These are phyloP conservation scores for Pyrenophora seminiperda DNA, from an alignment of 2,329 filamentous ascomycete species.

Conservation along the genomic window DNA sequence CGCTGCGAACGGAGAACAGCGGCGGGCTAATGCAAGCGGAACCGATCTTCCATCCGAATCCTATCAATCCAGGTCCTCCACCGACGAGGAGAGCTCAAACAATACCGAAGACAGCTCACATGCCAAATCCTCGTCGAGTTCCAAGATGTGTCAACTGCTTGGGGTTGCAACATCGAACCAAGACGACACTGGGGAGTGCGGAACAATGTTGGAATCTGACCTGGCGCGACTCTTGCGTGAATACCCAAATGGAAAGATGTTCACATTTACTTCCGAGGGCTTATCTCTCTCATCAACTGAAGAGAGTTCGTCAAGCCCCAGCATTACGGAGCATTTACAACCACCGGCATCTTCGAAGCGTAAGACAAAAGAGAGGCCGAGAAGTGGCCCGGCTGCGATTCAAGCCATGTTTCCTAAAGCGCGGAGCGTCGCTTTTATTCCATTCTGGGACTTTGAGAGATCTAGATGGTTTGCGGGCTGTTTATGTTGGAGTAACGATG, in stretches of 20 bases:
- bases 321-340: neutral
- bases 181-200: constrained; percentile 6
- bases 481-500: constrained; percentile 43
- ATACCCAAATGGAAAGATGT: constrained; percentile 34
- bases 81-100: constrained; percentile 18
- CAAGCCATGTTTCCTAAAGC: constrained; percentile 55
- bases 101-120: neutral
- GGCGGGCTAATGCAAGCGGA: constrained; percentile 11
- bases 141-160: constrained; percentile 33
- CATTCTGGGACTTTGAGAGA: constrained; percentile 48
- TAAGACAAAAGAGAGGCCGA: constrained; percentile 1
- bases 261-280: constrained; percentile 28
- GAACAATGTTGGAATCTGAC: constrained; percentile 26
- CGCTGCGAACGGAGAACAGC: constrained; percentile 25
- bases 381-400: constrained; percentile 53
- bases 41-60: constrained; percentile 13
- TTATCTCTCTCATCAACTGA: constrained; percentile 28
- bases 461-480: constrained; percentile 47
- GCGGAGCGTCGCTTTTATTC: constrained; percentile 45
- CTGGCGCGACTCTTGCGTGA: constrained; percentile 29
- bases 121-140: constrained; percentile 4
- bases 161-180: constrained; percentile 23
- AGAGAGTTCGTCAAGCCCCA: constrained; percentile 12
- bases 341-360: constrained; percentile 1
- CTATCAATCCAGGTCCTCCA: constrained; percentile 22